Conservation (phyloP, 176 grass and related monocot species). For the Themeda triandra region DNA sequence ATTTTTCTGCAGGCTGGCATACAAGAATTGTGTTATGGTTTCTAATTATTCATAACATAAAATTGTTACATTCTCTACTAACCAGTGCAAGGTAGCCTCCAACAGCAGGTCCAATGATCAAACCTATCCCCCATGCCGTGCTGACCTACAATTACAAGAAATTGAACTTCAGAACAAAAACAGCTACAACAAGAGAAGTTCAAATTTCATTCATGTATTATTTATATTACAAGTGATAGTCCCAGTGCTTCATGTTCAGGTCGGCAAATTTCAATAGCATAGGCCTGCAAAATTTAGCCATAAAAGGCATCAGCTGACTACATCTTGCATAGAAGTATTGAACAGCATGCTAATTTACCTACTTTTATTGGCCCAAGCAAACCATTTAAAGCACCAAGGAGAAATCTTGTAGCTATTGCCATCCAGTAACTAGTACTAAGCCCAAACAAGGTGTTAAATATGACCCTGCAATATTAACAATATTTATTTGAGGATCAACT, state of each 20-base stretch:
- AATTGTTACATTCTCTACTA: neutral
- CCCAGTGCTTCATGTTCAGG: conserved; percentile 77
- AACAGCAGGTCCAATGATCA: conserved; percentile 90
- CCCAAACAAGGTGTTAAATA: conserved; percentile 93
- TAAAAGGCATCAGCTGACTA: neutral
- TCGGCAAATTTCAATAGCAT: conserved; percentile 80
- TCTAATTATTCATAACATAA: neutral
- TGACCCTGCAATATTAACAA: conserved; percentile 42
- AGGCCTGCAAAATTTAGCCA: conserved; percentile 46
- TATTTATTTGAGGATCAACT: too few relatives aligned
- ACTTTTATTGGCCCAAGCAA: conserved; percentile 92
- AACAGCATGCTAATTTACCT: neutral
- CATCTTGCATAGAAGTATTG: neutral
- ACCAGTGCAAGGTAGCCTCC: conserved; percentile 89
- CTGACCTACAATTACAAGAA: conserved; percentile 46
- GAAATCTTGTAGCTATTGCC: conserved; percentile 81
- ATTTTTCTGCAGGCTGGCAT: conserved; percentile 88
- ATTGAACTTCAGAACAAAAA: neutral
- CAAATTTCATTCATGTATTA: neutral
- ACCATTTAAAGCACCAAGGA: conserved; percentile 82
- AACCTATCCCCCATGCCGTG: conserved; percentile 65
- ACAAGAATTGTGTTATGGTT: neutral
- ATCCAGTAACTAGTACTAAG: conserved; percentile 87
- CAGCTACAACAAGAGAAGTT: neutral
- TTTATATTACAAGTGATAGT: conserved; percentile 68